Evolutionary conservation across 495 filamentous ascomycete species (phyloP), one percentile per base, ranked within the genome.

Genomic region (Xylaria castorea): DNA sequence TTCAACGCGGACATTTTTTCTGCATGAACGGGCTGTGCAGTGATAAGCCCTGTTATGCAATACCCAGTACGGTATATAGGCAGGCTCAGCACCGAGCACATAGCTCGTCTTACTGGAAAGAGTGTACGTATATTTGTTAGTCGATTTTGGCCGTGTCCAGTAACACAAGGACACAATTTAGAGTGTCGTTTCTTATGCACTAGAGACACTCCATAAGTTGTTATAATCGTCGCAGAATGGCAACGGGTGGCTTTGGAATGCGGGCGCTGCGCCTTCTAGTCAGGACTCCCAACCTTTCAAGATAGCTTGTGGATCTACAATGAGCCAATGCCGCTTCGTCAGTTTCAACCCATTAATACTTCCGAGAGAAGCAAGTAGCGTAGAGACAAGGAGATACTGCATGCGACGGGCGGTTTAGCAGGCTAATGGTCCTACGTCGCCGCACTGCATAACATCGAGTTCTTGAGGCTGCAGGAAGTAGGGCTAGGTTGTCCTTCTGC

Each of bases 181-280:
- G 18, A 20, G 32, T 38, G 32, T 61, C 2, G 34, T 61, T 61
- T n/a, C 18, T 57, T 32, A 38, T 22, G 12, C 58, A 36, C 30
- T 0, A 18, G 53, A 34, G 12, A 57, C 12, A 11, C 5, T 32
- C 53, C 27, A 18, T 5, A 27, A 32, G 30, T 32, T 57, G 34
- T 22, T 27, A 36, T 20, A 61, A 61, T 22, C 8, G 34, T 22
- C n/a, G 38, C 38, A 44, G 53, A 48, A 69, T 44, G 38, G 38
- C 57, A 71, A 50, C 44, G n/a, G 34, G 60, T 71, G 69, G 69
- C 22, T 48, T 27, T 65, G 40, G 38, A 48, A 32, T 20, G 62
- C 7, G 5, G 14, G 40, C 27, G 40, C 55, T 32, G 55, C 55
- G 27, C 14, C 53, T 32, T 57, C 53, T 57, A 27, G 22, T 30